A percentile compares a stretch with the other conserved stretches of the same genome.
phyloP scores from a whole-genome alignment of 345 rosid species.

The Mallotus nudiflorus region DNA sequence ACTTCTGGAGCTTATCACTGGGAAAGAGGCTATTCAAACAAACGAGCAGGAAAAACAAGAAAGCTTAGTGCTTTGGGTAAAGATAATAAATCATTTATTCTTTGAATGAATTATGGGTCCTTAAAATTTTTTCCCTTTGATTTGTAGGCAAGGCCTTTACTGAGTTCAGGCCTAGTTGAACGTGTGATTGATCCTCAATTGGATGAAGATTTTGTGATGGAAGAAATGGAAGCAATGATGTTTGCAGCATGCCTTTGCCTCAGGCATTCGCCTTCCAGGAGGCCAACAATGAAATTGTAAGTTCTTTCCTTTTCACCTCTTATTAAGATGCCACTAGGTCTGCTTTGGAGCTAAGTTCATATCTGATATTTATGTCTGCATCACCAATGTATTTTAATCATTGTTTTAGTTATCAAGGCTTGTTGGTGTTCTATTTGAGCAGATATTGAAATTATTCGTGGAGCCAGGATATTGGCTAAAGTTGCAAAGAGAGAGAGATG shows the following conservation, averaged over 20 bases:
- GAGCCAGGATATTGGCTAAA: constrained; percentile 28
- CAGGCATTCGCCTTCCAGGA: constrained; percentile 33
- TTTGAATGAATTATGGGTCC: neutral
- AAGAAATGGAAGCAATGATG: constrained; percentile 41
- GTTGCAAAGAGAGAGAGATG: constrained; percentile 31
- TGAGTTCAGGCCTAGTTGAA: constrained; percentile 27
- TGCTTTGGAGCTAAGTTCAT: no score
- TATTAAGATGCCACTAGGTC: no score
- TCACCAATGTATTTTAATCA: no score
- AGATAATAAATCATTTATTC: neutral
- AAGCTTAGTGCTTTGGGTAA: constrained; percentile 47
- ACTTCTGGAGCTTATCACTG: constrained; percentile 49
- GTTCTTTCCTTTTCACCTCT: neutral
- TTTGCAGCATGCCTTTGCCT: constrained; percentile 38
- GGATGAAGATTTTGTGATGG: constrained; percentile 28
- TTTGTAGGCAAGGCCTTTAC: constrained; percentile 38
- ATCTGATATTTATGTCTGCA: no score
- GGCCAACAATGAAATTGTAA: constrained; percentile 42
- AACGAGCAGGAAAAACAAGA: constrained; percentile 32
- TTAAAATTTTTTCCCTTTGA: constrained; percentile 7
- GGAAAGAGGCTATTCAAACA: constrained; percentile 35
- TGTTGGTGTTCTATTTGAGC: constrained; percentile 16
- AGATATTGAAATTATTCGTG: constrained; percentile 37
- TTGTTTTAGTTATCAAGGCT: neutral
- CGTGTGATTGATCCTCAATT: constrained; percentile 36